A percentile compares a stretch with the other conserved stretches of the same genome.
Evolutionary conservation across 1,139 yeast species (phyloP).

Genomic region (Arxiozyma bovina): DNA sequence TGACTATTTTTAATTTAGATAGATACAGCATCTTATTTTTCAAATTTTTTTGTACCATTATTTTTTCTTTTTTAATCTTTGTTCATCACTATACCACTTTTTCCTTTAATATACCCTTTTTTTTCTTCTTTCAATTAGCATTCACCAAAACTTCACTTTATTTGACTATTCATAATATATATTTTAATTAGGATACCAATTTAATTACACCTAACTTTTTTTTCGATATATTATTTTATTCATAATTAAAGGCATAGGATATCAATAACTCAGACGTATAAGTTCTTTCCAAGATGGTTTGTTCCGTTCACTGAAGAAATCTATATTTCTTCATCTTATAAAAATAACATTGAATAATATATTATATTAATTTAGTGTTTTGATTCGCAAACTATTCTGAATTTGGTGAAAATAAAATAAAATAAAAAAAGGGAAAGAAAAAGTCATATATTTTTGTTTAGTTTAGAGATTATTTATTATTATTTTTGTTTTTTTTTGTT

Average conservation of each 20-base stretch:
- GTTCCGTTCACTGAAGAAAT: slow-evolving; percentile 1
- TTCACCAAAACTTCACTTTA: not conserved
- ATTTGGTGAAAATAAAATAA: not conserved
- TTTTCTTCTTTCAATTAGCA: not conserved
- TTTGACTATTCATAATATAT: not conserved
- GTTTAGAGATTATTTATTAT: too few species aligned
- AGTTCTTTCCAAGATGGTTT: slow-evolving; percentile 1
- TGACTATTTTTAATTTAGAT: slow-evolving; percentile 1
- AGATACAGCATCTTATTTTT: not conserved
- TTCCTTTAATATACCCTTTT: not conserved
- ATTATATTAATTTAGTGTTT: not conserved
- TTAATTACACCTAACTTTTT: not conserved
- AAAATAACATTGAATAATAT: not conserved
- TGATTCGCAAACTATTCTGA: not conserved
- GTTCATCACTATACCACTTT: not conserved
- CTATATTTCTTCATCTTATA: not conserved
- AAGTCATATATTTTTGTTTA: not conserved
- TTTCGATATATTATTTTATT: not conserved
- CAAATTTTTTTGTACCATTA: not conserved
- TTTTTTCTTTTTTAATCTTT: not conserved
- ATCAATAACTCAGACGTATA: not conserved
- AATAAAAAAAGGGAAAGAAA: not conserved
- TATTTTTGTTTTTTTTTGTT: not conserved
- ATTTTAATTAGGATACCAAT: not conserved
- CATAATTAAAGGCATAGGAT: not conserved